These are phyloP conservation scores for Xylaria telfairii DNA, from an alignment of 495 filamentous ascomycete species.

Conservation along the genomic window DNA sequence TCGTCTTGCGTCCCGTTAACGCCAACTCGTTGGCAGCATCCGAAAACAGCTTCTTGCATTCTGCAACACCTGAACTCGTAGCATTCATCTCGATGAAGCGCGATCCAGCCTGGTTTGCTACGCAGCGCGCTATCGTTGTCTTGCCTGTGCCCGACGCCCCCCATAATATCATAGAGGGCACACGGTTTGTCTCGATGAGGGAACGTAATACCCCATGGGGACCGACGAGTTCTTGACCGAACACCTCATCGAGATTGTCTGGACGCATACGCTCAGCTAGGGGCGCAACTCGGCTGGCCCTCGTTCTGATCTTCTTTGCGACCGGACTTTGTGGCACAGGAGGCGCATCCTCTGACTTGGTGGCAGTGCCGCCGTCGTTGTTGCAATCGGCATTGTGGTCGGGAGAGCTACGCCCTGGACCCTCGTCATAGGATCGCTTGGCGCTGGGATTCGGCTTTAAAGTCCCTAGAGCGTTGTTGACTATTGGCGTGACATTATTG, in stretches of 20 bases:
- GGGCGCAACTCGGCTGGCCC: constrained; percentile 75
- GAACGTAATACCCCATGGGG: constrained; percentile 81
- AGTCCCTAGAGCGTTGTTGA: constrained; percentile 34
- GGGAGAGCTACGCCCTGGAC: constrained; percentile 43
- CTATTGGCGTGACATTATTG: constrained; percentile 31
- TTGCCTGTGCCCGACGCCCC: constrained; percentile 92
- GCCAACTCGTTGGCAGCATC: constrained; percentile 83
- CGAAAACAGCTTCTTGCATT: constrained; percentile 90
- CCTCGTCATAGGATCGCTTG: constrained; percentile 56
- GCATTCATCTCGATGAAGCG: constrained; percentile 97
- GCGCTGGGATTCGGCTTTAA: constrained; percentile 31
- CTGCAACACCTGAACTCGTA: constrained; percentile 86
- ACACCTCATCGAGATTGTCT: constrained; percentile 80
- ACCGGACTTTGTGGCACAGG: constrained; percentile 37
- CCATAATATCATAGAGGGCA: constrained; percentile 97
- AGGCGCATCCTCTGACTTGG: constrained; percentile 27
- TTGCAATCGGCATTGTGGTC: constrained; percentile 29
- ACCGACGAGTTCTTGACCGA: constrained; percentile 90
- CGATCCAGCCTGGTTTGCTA: constrained; percentile 78
- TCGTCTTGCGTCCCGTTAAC: constrained; percentile 87
- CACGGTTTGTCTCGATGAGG: constrained; percentile 84
- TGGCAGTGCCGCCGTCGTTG: constrained; percentile 26
- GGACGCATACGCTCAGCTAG: constrained; percentile 96
- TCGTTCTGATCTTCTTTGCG: constrained; percentile 65
- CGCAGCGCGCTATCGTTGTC: constrained; percentile 94